Conservation (phyloP, 371 early-diverging fungal genomes). For the Mortierella sp. region DNA sequence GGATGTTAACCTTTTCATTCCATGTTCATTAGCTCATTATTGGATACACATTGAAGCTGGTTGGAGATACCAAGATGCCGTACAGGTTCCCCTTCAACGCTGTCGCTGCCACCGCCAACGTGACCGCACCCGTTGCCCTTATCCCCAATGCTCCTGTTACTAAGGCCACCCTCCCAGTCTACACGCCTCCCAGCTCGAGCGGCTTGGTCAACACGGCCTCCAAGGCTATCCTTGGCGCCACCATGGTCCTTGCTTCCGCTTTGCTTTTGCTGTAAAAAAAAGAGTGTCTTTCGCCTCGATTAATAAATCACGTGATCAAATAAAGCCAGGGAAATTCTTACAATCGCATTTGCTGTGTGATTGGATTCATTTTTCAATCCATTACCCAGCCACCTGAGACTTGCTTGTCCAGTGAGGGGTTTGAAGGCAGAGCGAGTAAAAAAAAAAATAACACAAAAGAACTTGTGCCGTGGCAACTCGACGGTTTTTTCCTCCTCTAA, state of each 20-base stretch:
- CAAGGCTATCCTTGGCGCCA: conserved; percentile 32
- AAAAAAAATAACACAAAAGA: conserved; percentile 36
- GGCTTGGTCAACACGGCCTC: conserved; percentile 37
- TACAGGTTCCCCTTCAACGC: conserved; percentile 41
- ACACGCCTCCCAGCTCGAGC: conserved; percentile 23
- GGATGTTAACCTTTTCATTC: not conserved
- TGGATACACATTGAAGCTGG: conserved; percentile 28
- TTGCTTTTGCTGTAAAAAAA: conserved; percentile 25
- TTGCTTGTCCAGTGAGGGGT: not conserved
- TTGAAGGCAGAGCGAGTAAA: not conserved
- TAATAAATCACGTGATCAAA: not conserved
- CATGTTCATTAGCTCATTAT: conserved; percentile 28
- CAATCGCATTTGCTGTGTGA: conserved; percentile 8
- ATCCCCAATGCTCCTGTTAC: conserved; percentile 24
- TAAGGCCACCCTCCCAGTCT: conserved; percentile 34
- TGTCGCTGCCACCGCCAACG: conserved; percentile 24
- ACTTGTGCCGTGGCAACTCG: conserved; percentile 27
- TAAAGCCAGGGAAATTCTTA: not conserved
- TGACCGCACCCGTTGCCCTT: conserved; percentile 28
- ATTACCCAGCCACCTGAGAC: conserved; percentile 10
- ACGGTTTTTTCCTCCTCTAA: conserved; percentile 55
- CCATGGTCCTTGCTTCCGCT: conserved; percentile 34
- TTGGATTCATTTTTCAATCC: conserved; percentile 19
- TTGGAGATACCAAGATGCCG: conserved; percentile 17
- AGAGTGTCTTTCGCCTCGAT: not conserved